phyloP scores from a whole-genome alignment of 768 basidiomycete species.

The Dentipellis sp. region DNA sequence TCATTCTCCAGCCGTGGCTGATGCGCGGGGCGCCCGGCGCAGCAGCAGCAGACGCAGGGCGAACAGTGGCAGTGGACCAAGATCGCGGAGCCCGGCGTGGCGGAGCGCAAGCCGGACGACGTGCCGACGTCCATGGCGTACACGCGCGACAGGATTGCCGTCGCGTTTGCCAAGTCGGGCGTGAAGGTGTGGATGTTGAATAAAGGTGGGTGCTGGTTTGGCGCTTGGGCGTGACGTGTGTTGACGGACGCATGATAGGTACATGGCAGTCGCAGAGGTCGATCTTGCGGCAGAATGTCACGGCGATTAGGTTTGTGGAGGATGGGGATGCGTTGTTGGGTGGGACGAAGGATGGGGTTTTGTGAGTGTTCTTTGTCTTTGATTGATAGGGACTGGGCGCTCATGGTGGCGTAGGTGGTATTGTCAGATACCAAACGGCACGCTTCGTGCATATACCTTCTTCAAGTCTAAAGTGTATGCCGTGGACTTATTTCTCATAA shows the following conservation, averaged over 20 bases:
- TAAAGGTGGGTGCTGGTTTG: conserved; percentile 6
- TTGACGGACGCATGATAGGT: conserved; percentile 25
- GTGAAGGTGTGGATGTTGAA: conserved; percentile 14
- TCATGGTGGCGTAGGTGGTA: conserved; percentile 40
- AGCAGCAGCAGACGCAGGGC: not conserved
- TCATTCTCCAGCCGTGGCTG: not conserved
- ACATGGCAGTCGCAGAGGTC: conserved; percentile 58
- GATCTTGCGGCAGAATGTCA: conserved; percentile 56
- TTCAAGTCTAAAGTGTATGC: conserved; percentile 51
- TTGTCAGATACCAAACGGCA: conserved; percentile 60
- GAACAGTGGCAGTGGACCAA: conserved; percentile 11
- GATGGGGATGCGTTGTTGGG: conserved; percentile 57
- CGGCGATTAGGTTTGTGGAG: conserved; percentile 52
- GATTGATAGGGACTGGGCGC: not conserved
- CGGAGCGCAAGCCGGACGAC: conserved; percentile 5
- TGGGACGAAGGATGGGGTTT: conserved; percentile 59
- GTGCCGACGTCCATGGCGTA: conserved; percentile 14
- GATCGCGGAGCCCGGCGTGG: conserved; percentile 5
- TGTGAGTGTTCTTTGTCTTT: conserved; percentile 32
- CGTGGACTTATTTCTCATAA: not conserved
- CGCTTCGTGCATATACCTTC: conserved; percentile 49
- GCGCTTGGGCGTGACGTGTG: conserved; percentile 25
- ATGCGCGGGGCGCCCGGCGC: not conserved
- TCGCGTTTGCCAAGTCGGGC: conserved; percentile 11
- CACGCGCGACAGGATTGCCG: conserved; percentile 11